Evolutionary conservation across 345 rosid genomes (phyloP), one percentile per base, ranked within the genome.

Genomic region (Psidium friedrichsthalianum): DNA sequence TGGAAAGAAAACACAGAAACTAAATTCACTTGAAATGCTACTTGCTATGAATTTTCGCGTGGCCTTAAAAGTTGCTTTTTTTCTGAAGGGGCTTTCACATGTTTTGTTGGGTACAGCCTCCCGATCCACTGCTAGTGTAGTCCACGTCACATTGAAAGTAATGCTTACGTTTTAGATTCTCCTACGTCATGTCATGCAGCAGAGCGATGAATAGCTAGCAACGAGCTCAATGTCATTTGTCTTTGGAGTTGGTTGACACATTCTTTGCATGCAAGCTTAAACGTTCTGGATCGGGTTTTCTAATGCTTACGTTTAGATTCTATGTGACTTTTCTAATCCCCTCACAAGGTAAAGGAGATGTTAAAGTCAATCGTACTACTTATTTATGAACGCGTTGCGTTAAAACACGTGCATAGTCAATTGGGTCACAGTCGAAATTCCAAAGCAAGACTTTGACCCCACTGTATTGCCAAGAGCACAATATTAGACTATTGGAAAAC

Each of bases 311-410:
- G 36, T 36, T 3, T 2, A 14, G 47, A 14, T 59, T 59, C 20
- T 6, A 27, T 16, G 22, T 8, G 44, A 9, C 20, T 1, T 8
- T 64, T 11, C 20, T 15, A 64, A 64, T 29, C 10, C 42, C 9
- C 76, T 32, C 0, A 11, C 42, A 16, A 0, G 5, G 7, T 0
- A 3, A 8, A 27, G 74, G 10, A 8, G 14, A 4, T 27, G 20
- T 27, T 59, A 59, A 59, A 6, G 36, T 6, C 5, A 11, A 13
- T 27, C 74, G 8, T 3, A 13, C 6, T 0, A 4, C 74, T 59
- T 27, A 36, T 27, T 27, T 59, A 59, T 27, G 40, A 27, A 59
- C 20, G 40, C 1, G 74, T 59, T 1, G 74, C 20, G n/a, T 59
- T 27, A 59, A 59, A 27, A n/a, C 27, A 59, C 2, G 74, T 13